These are phyloP conservation scores for Euphorbia lathyris DNA, from an alignment of 345 rosid species.

Conservation along the genomic window DNA sequence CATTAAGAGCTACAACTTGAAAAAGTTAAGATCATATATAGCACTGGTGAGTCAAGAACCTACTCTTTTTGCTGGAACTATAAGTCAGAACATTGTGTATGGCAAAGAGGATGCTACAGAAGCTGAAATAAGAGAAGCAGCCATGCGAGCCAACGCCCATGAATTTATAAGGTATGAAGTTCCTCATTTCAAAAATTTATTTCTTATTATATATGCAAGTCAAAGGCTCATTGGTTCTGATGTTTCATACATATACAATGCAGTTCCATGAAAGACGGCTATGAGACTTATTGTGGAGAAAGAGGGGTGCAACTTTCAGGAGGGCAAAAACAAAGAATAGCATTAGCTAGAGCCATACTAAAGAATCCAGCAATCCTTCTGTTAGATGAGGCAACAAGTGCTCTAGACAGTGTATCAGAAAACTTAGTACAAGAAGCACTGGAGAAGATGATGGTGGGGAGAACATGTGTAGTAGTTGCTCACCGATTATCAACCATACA, in stretches of 20 bases:
- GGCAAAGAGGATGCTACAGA: constrained; percentile 13
- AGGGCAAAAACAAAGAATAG: constrained; percentile 23
- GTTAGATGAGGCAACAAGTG: constrained; percentile 23
- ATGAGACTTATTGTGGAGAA: constrained; percentile 14
- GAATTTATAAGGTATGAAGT: constrained; percentile 15
- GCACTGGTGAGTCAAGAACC: constrained; percentile 45
- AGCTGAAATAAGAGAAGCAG: constrained; percentile 19
- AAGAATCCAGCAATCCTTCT: constrained; percentile 18
- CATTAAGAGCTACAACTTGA: constrained; percentile 38
- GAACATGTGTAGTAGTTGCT: constrained; percentile 17
- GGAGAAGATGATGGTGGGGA: constrained; percentile 20
- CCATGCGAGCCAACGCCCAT: constrained; percentile 15
- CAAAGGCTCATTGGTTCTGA: neutral
- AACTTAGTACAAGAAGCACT: constrained; percentile 20
- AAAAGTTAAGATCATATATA: constrained; percentile 40
- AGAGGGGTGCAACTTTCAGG: constrained; percentile 20
- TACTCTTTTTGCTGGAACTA: constrained; percentile 16
- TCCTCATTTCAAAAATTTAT: neutral
- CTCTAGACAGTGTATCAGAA: constrained; percentile 17
- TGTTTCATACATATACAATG: neutral
- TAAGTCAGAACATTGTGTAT: constrained; percentile 11
- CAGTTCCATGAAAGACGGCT: constrained; percentile 19
- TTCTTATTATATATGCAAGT: neutral
- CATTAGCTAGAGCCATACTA: constrained; percentile 12
- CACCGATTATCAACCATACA: constrained; percentile 19